Base-by-base conservation (phyloP, 768 basidiomycete genomes). In the Hericium rajendrae region DNA sequence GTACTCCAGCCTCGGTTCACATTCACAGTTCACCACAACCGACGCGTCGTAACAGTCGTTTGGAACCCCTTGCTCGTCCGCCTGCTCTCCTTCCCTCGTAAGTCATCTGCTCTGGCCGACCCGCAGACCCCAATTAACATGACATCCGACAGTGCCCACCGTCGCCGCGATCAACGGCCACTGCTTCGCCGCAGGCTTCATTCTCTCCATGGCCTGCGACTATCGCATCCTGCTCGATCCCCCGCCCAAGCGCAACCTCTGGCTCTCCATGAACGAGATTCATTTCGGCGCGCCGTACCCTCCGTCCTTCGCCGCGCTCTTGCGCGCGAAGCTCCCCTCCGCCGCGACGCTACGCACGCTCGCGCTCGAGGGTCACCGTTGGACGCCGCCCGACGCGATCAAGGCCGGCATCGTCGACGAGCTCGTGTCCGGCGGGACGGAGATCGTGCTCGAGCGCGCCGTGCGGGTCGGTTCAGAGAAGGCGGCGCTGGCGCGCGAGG, bases 191-290 rank as follows among this genome's bases (percentile, higher is more conserved):
- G 94, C 78, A 11, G 92, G 83, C 13, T 81, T 91, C 66, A 83
- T 91, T 69, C 72, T 94, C 13, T 79, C 91, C 2, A 70, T 97
- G 51, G 79, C 78, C 3, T 94, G 91, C 68, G 93, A 97, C 70
- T 94, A 90, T 71, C 82, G 93, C 41, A 78, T 95, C 56, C 93
- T 94, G 85, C 89, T 83, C 13, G 92, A 86, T 15, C 84, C 75
- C 16, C 18, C 41, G 41, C 41, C 41, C 64, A 80, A 78, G 63
- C 84, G 84, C 32, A 83, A 85, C 65, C 85, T 87, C 1, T 94
- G 91, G 87, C 71, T 90, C 53, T 90, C 85, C 68, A 95, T 97
- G 93, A 97, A 95, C 66, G 94, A 95, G 74, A 87, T 61, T 13
- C 84, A 86, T 66, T 93, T 94, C 64, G 91, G 90, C 53, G 90